Conservation (phyloP, 352 stramenopile species). For the Pythium aristosporum region DNA sequence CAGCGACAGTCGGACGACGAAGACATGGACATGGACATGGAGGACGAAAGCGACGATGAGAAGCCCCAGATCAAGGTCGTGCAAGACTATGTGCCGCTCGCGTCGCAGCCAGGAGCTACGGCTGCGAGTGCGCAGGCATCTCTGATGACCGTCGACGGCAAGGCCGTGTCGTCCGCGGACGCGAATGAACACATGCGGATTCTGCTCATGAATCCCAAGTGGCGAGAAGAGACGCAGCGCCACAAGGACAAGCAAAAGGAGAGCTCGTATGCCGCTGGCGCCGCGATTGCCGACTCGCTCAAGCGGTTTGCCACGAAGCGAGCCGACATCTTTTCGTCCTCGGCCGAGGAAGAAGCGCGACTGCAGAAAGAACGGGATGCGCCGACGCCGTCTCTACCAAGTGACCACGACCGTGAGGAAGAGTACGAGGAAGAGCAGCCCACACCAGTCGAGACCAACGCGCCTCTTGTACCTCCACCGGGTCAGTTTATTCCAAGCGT, state of each 20-base stretch:
- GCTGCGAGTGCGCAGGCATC: constrained; percentile 26
- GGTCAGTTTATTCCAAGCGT: constrained; percentile 14
- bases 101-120: constrained; percentile 31
- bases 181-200: constrained; percentile 99
- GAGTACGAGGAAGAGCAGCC: constrained; percentile 36
- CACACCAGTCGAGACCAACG: neutral
- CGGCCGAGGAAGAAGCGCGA: constrained; percentile 77
- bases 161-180: constrained; percentile 82
- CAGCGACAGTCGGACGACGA: constrained; percentile 75
- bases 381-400: constrained; percentile 18
- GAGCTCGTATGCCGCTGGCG: constrained; percentile 92
- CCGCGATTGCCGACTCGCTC: constrained; percentile 95
- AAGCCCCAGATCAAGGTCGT: constrained; percentile 80
- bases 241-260: constrained; percentile 98
- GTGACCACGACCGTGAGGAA: constrained; percentile 9
- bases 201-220: constrained; percentile 98
- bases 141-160: constrained; percentile 82
- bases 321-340: constrained; percentile 93
- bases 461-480: constrained; percentile 4
- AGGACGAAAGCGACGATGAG: constrained; percentile 62
- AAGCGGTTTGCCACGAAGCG: constrained; percentile 90
- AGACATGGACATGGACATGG: constrained; percentile 91
- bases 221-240: constrained; percentile 94
- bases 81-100: constrained; percentile 81
- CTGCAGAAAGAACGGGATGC: constrained; percentile 44